A percentile compares a stretch with the other conserved stretches of the same genome.
Evolutionary conservation across 768 basidiomycete genomes (phyloP).

Genomic region (Hemileccinum impolitum): DNA sequence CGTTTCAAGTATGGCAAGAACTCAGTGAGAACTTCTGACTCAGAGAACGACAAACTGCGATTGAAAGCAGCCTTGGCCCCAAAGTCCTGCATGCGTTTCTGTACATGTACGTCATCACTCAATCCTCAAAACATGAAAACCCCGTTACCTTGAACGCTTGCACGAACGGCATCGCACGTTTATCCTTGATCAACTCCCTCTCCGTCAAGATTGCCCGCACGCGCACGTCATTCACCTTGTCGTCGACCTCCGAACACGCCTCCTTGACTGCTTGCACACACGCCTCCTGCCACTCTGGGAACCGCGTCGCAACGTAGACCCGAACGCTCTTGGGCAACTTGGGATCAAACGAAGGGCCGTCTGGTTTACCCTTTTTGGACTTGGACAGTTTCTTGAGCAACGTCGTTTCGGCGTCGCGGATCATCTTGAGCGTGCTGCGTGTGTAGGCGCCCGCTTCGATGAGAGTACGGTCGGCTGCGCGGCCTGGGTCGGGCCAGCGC

Average conservation of each 20-base stretch:
- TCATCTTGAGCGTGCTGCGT: conserved; percentile 85
- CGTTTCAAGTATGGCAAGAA: conserved; percentile 80
- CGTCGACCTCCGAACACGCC: conserved; percentile 52
- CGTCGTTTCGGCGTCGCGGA: conserved; percentile 82
- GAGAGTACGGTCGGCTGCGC: conserved; percentile 56
- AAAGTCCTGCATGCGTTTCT: conserved; percentile 82
- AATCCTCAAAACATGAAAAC: background rate
- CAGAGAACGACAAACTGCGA: conserved; percentile 79
- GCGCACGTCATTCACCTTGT: conserved; percentile 79
- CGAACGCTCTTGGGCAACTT: conserved; percentile 81
- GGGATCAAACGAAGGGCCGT: conserved; percentile 66
- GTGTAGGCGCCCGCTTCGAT: conserved; percentile 82
- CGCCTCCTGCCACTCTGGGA: conserved; percentile 92
- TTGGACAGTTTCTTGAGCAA: conserved; percentile 80
- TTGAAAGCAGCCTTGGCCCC: conserved; percentile 78
- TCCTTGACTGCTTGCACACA: conserved; percentile 76
- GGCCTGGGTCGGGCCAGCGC: conserved; percentile 70
- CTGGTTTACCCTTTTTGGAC: conserved; percentile 56
- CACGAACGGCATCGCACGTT: conserved; percentile 92
- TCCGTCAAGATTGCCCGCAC: conserved; percentile 64
- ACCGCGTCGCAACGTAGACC: conserved; percentile 86
- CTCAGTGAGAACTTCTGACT: conserved; percentile 65
- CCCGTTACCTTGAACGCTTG: conserved; percentile 80
- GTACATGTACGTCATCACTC: conserved; percentile 4
- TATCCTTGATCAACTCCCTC: conserved; percentile 89